Percentiles rank a stretch among this genome's conserved stretches.
Conservation (phyloP, 73 alveolate genomes). For the Blepharisma japonicum region DNA sequence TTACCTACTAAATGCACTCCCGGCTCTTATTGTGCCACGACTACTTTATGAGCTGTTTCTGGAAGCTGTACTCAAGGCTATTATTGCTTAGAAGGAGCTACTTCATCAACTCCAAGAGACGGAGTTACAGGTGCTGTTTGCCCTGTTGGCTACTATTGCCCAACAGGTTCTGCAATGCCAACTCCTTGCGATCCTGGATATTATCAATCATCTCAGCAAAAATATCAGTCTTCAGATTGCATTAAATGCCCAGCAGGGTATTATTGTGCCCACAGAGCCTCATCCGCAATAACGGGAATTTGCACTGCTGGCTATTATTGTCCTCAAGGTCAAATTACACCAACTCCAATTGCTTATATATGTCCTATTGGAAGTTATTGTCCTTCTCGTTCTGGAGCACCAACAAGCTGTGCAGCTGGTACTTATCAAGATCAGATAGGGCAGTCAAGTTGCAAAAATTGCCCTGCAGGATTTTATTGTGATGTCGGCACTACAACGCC, state of each 20-base stretch:
- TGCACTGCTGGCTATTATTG: conserved; percentile 31
- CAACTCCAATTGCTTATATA: not conserved
- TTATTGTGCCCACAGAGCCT: conserved; percentile 44
- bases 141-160: conserved; percentile 51
- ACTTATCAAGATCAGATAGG: not conserved
- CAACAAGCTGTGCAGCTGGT: conserved; percentile 48
- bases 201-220: conserved; percentile 21
- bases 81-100: conserved; percentile 48
- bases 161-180: conserved; percentile 29
- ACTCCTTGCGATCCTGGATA: conserved; percentile 53
- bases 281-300: conserved; percentile 22
- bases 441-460: conserved; percentile 36
- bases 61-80: conserved; percentile 57
- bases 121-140: conserved; percentile 38
- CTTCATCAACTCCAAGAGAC: conserved; percentile 42
- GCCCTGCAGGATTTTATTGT: conserved; percentile 73
- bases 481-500: conserved; percentile 36
- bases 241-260: conserved; percentile 33
- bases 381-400: conserved; percentile 35
- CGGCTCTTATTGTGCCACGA: conserved; percentile 21
- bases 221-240: conserved; percentile 27
- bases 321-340: conserved; percentile 8
- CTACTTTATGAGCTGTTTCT: conserved; percentile 29
- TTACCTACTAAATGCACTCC: conserved; percentile 20
- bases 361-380: conserved; percentile 59